Evolutionary conservation across 192 early-diverging fungal species (phyloP).

Genomic region (Coemansia sp.): DNA sequence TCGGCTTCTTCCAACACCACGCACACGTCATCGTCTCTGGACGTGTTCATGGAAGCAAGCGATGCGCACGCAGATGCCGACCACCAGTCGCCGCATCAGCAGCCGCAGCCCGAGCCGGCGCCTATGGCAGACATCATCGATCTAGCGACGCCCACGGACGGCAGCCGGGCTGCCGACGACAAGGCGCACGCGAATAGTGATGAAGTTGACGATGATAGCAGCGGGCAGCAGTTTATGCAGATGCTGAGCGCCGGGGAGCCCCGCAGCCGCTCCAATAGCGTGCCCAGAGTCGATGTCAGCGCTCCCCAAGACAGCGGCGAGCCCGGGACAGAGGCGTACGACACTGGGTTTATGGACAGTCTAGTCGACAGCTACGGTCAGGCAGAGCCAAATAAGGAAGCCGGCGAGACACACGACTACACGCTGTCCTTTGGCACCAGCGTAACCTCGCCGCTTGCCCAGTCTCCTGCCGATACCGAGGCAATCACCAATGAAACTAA

Average conservation of each 20-base stretch:
- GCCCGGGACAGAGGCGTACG: background rate
- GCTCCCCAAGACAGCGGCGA: background rate
- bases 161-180: background rate
- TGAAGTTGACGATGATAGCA: background rate
- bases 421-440: background rate
- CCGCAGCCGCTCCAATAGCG: background rate
- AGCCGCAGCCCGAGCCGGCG: background rate
- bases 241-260: background rate
- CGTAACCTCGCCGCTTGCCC: background rate
- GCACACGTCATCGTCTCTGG: constrained; percentile 1
- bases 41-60: constrained; percentile 38
- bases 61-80: constrained; percentile 2
- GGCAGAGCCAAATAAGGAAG: background rate
- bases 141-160: background rate
- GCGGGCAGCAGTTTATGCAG: constrained; percentile 4
- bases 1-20: constrained; percentile 1
- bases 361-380: background rate
- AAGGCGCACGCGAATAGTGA: background rate
- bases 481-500: background rate
- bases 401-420: background rate
- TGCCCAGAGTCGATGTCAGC: background rate
- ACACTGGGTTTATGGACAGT: constrained; percentile 4
- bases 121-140: background rate
- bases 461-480: background rate
- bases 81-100: background rate